Base-by-base conservation (phyloP, 2,329 filamentous ascomycete genomes). In the Sclerotinia trifoliorum region DNA sequence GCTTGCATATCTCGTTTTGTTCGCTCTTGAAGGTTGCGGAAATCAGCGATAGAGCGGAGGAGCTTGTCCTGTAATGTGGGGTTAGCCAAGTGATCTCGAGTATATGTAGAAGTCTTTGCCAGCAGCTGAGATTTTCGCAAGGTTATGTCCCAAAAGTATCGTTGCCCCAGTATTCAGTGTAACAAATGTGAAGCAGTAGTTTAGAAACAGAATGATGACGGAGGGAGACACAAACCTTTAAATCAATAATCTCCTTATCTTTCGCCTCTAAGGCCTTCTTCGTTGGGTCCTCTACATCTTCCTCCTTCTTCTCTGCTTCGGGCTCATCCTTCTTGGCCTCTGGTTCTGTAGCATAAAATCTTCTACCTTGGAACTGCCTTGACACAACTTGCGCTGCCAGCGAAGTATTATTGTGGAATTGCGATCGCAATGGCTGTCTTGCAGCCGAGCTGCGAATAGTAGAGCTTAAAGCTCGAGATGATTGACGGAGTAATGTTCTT, bases 11-110 rank as follows among this genome's bases (percentile, higher is more conserved):
- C 95, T 78, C 95, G 93, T 79, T 90, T 87, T 55, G 93, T 96
- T 78, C 95, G 92, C 78, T 97, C 93, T 83, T 98, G 94, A 64
- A 99, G 91, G 83, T 98, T 99, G 79, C 93, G 93, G 87, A 96
- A 98, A 77, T 99, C 95, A 81, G 95, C 95, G 72, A 98, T 89
- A 67, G 91, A 91, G 79, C 95, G 94, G 72, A 97, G 87, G 81
- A 93, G 96, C 83, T 93, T 95, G 82, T 98, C 95, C 95, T 98
- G 69, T 52, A n/a, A 26, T 48, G 54, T 48, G 58, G 68, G 51
- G 66, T 61, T 69, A 65, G 60, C 17, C n/a, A 26, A 62, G 52
- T 44, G 35, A 13, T 65, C 55, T 66, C 62, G 21, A 66, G 17
- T 44, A 70, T 32, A 29, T 55, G 57, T 10, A 51, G 48, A 42